These are phyloP conservation scores for Rhododendron griersonianum DNA, from an alignment of 148 eudicot species.

Conservation along the genomic window DNA sequence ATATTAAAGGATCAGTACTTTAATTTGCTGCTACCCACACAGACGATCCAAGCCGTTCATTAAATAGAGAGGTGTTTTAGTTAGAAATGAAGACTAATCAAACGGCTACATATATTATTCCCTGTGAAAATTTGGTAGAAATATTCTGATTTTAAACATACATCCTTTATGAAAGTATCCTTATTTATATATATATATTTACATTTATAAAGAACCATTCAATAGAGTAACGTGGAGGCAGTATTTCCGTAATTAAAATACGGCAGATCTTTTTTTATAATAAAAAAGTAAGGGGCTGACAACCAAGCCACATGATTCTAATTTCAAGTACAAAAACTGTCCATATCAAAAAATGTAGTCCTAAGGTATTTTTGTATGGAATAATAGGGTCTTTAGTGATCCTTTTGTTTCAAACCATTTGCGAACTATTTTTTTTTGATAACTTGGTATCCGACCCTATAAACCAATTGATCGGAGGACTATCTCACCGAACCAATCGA, in stretches of 20 bases:
- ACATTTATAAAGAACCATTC: not conserved
- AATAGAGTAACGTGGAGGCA: not conserved
- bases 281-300: not conserved
- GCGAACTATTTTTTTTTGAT: not conserved
- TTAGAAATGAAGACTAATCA: no score
- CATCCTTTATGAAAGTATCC: no score
- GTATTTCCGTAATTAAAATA: not conserved
- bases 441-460: not conserved
- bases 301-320: not conserved
- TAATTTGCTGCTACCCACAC: no score
- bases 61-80: no score
- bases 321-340: not conserved
- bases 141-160: no score
- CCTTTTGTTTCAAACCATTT: not conserved
- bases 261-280: not conserved
- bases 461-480: not conserved
- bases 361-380: not conserved
- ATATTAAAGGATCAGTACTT: no score
- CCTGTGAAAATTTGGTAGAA: no score
- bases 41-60: no score
- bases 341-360: not conserved
- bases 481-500: not conserved
- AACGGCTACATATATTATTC: no score
- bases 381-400: not conserved
- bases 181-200: no score